Percentiles rank a stretch among this genome's conserved stretches.
Conservation (phyloP, 2,329 filamentous ascomycete species). For the Trichothecium roseum region DNA sequence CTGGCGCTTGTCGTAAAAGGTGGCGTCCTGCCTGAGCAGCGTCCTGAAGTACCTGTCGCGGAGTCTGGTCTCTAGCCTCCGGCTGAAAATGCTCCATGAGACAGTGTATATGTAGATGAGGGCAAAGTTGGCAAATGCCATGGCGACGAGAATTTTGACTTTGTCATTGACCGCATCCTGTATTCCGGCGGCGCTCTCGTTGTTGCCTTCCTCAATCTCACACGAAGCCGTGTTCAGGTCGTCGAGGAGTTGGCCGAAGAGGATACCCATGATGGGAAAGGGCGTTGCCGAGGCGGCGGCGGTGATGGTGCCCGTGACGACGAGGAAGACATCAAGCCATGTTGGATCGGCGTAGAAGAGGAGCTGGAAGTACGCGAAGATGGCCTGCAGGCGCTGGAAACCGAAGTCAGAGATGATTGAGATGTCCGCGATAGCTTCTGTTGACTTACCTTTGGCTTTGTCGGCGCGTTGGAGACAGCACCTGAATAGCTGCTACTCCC, state of each 20-base stretch:
- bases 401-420: conserved; percentile 2
- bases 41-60: conserved; percentile 74
- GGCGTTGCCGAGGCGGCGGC: conserved; percentile 50
- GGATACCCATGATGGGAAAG: conserved; percentile 52
- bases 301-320: conserved; percentile 28
- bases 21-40: conserved; percentile 86
- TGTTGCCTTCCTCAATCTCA: conserved; percentile 15
- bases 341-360: conserved; percentile 34
- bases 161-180: conserved; percentile 40
- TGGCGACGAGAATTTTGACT: conserved; percentile 51
- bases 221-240: conserved; percentile 49
- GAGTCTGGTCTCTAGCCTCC: conserved; percentile 58
- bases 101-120: conserved; percentile 54
- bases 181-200: conserved; percentile 17
- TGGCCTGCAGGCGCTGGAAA: conserved; percentile 9
- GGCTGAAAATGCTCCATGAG: conserved; percentile 54
- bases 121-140: conserved; percentile 52
- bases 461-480: background rate
- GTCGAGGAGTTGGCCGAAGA: conserved; percentile 55
- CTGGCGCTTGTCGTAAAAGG: conserved; percentile 70
- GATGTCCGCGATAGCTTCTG: background rate
- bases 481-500: background rate
- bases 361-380: conserved; percentile 31
- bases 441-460: conserved; percentile 8
- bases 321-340: conserved; percentile 30